A percentile compares a stretch with the other conserved stretches of the same genome.
These are phyloP conservation scores for Serendipita sp. DNA, from an alignment of 768 basidiomycete genomes.

Conservation along the genomic window DNA sequence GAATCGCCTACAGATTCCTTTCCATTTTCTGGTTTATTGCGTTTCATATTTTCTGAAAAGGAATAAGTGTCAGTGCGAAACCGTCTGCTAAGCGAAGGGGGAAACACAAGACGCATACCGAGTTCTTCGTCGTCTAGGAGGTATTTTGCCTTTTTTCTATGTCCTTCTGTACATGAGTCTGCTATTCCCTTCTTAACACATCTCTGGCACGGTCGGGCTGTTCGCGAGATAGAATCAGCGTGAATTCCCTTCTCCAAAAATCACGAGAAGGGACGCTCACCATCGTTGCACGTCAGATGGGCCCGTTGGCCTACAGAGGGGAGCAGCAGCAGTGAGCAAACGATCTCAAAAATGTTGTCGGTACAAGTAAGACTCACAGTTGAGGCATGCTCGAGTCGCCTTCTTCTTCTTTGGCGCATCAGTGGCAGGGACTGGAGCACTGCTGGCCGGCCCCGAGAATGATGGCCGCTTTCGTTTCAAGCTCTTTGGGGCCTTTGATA, in stretches of 20 bases:
- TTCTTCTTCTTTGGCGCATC: constrained; percentile 88
- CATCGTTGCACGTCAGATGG: constrained; percentile 95
- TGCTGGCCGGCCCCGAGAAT: constrained; percentile 21
- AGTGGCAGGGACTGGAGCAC: constrained; percentile 24
- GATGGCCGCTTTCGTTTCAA: constrained; percentile 37
- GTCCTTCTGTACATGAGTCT: constrained; percentile 79
- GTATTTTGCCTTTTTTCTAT: constrained; percentile 96
- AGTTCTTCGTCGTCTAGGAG: constrained; percentile 87
- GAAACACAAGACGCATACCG: constrained; percentile 27
- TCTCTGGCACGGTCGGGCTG: constrained; percentile 90
- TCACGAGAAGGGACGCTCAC: constrained; percentile 31
- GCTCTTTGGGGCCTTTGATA: not conserved
- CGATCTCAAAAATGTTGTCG: not conserved
- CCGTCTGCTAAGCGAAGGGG: too few species aligned
- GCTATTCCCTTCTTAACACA: constrained; percentile 90
- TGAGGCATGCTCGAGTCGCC: constrained; percentile 81
- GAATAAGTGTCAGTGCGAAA: not conserved
- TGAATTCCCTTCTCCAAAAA: constrained; percentile 5
- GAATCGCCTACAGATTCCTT: constrained; percentile 2
- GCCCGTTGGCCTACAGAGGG: constrained; percentile 23
- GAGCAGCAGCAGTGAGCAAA: not conserved
- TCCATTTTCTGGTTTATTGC: not conserved
- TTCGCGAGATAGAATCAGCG: not conserved
- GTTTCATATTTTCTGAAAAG: not conserved
- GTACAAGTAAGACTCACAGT: constrained; percentile 59